These are phyloP conservation scores for Venturia pyrina DNA, from an alignment of 2,329 filamentous ascomycete genomes.

Conservation along the genomic window DNA sequence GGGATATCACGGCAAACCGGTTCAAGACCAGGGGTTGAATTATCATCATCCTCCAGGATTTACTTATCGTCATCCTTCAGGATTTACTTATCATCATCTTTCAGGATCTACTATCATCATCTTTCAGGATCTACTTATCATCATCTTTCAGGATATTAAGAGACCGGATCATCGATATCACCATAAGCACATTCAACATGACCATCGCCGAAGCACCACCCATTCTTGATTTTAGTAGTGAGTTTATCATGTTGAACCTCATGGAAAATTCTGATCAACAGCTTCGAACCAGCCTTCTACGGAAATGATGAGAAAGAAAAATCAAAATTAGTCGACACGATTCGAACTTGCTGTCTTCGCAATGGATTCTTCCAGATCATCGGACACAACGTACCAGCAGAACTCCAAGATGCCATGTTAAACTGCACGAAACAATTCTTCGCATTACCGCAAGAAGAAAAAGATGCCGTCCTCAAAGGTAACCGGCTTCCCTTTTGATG, in stretches of 20 bases:
- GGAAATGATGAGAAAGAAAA: conserved; percentile 18
- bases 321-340: conserved; percentile 20
- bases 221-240: conserved; percentile 8
- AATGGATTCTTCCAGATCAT: conserved; percentile 39
- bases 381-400: conserved; percentile 29
- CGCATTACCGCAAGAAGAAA: conserved; percentile 30
- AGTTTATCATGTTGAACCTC: background rate
- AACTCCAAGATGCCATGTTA: conserved; percentile 30
- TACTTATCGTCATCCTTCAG: no score
- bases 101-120: no score
- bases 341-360: conserved; percentile 23
- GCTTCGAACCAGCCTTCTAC: conserved; percentile 20
- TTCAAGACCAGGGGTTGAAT: background rate
- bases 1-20: background rate
- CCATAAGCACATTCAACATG: background rate
- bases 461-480: conserved; percentile 21
- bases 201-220: conserved; percentile 10
- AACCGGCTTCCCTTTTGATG: no score
- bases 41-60: no score
- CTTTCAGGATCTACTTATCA: no score
- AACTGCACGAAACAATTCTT: conserved; percentile 32
- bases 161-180: no score
- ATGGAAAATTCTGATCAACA: background rate
- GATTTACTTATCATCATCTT: no score
- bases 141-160: no score